Percentiles rank a stretch among this genome's conserved stretches.
phyloP scores from a whole-genome alignment of 805 yeast species.

The Candida insectalens region DNA sequence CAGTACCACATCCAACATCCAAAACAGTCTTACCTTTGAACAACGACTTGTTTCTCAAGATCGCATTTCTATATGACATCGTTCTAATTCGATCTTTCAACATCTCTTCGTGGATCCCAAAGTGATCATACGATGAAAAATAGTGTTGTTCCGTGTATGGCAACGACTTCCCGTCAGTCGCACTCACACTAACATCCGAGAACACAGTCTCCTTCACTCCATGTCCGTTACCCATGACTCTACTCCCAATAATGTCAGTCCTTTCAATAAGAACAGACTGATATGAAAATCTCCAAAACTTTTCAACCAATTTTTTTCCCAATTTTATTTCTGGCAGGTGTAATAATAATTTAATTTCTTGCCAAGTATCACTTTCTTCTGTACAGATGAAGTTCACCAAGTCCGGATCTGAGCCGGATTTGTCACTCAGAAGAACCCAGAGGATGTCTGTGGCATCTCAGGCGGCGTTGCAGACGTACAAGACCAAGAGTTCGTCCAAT shows the following conservation, averaged over 20 bases:
- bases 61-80: constrained; percentile 82
- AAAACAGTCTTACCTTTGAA: constrained; percentile 90
- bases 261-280: too few relatives aligned
- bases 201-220: too few relatives aligned
- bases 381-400: too few relatives aligned
- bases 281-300: too few relatives aligned
- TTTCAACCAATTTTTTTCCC: too few relatives aligned
- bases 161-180: constrained; percentile 56
- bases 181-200: constrained; percentile 28
- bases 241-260: too few relatives aligned
- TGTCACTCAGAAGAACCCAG: too few relatives aligned
- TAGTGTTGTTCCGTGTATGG: constrained; percentile 84
- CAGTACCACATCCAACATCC: constrained; percentile 99
- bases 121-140: constrained; percentile 91
- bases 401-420: too few relatives aligned
- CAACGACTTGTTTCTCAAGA: constrained; percentile 76
- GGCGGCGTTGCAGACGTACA: not conserved
- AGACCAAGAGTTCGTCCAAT: not conserved
- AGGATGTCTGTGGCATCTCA: not conserved
- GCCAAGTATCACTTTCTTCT: too few relatives aligned
- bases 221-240: too few relatives aligned
- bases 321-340: too few relatives aligned
- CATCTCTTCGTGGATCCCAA: constrained; percentile 98
- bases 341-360: too few relatives aligned
- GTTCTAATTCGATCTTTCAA: constrained; percentile 93